Conservation (phyloP, 495 filamentous ascomycete species). For the Bacidia gigantensis region DNA sequence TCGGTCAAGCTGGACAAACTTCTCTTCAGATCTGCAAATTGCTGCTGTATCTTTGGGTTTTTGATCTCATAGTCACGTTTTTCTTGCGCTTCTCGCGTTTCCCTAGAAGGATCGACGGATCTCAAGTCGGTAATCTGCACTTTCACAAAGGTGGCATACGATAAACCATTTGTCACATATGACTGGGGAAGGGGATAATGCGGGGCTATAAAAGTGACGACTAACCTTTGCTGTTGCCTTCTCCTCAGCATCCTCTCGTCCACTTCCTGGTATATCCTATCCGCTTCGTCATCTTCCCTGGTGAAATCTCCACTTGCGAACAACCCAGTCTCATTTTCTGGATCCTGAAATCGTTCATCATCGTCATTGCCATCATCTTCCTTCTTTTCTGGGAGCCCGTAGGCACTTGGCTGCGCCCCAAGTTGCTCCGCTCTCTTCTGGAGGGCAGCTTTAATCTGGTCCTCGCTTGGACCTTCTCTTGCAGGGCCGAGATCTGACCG, state of each 20-base stretch:
- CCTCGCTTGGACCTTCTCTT: constrained; percentile 89
- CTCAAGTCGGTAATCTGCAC: constrained; percentile 80
- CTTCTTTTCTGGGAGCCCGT: constrained; percentile 64
- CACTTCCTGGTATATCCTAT: constrained; percentile 85
- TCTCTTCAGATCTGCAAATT: constrained; percentile 92
- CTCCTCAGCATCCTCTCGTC: constrained; percentile 93
- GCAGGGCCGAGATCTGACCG: constrained; percentile 93
- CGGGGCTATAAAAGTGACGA: constrained; percentile 17
- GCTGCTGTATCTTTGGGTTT: constrained; percentile 97
- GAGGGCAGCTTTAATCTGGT: constrained; percentile 94
- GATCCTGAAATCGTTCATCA: constrained; percentile 82
- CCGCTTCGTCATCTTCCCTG: constrained; percentile 92
- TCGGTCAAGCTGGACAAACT: constrained; percentile 77
- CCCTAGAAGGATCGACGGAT: constrained; percentile 56
- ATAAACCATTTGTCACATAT: constrained; percentile 54
- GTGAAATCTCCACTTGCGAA: constrained; percentile 92
- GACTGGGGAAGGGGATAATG: constrained; percentile 13
- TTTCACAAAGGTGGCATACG: constrained; percentile 40
- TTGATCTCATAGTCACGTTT: constrained; percentile 88
- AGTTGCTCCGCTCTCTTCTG: constrained; percentile 79
- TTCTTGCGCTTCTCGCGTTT: constrained; percentile 85
- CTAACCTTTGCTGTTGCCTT: constrained; percentile 80
- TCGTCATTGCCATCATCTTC: constrained; percentile 58
- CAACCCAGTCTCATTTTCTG: constrained; percentile 90
- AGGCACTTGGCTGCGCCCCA: constrained; percentile 64